Evolutionary conservation across 108 stramenopile genomes (phyloP).

Genomic region (Skeletonema tropicum): DNA sequence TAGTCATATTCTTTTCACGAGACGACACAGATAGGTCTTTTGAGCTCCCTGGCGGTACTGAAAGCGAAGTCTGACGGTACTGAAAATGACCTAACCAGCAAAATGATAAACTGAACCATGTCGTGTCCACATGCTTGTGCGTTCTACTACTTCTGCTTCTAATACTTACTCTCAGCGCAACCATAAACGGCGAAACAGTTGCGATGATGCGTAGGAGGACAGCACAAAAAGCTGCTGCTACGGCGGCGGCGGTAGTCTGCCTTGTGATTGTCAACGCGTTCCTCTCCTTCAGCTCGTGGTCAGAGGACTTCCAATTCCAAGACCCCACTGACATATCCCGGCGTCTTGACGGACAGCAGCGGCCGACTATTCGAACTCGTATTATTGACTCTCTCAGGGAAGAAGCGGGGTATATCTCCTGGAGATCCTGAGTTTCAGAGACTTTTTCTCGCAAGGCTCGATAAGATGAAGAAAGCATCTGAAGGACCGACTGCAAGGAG

Average conservation of each 20-base stretch:
- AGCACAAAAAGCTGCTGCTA: neutral
- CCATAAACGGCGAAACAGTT: too few species aligned
- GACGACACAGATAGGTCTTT: too few species aligned
- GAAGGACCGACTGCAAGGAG: neutral
- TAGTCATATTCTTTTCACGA: too few species aligned
- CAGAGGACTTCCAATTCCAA: too few species aligned
- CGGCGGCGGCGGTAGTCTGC: neutral
- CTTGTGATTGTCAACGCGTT: neutral
- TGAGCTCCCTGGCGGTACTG: too few species aligned
- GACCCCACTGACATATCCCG: neutral
- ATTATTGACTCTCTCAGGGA: neutral
- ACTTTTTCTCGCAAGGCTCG: neutral
- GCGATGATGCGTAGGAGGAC: neutral
- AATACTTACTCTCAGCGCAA: too few species aligned
- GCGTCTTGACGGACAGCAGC: neutral
- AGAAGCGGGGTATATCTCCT: neutral
- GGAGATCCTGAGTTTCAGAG: neutral
- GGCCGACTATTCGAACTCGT: neutral
- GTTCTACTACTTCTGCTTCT: too few species aligned
- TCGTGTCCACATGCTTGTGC: too few species aligned
- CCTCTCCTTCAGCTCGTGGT: neutral
- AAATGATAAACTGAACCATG: too few species aligned
- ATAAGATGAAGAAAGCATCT: neutral
- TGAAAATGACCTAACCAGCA: too few species aligned
- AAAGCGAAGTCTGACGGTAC: too few species aligned